Percentiles rank a stretch among this genome's conserved stretches.
Evolutionary conservation across 1,139 yeast species (phyloP).

Genomic region (Torulaspora globosa): DNA sequence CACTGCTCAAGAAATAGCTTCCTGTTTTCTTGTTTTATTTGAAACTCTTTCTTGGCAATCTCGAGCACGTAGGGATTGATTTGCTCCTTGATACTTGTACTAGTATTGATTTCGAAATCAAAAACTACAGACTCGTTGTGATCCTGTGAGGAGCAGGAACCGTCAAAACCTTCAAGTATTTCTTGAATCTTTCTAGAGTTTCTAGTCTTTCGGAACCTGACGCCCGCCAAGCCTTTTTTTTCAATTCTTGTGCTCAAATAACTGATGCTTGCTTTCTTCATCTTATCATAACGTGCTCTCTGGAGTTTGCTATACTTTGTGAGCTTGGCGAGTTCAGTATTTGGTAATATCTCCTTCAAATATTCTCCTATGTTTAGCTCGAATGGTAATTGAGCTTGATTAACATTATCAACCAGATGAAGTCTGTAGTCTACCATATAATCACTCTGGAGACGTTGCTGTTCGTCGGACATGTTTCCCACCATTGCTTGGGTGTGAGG

Average conservation of each 20-base stretch:
- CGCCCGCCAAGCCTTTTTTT: constrained; percentile 5
- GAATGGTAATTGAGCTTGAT: constrained; percentile 31
- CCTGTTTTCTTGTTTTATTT: constrained; percentile 19
- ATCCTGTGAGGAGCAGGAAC: constrained; percentile 9
- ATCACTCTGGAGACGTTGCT: constrained; percentile 25
- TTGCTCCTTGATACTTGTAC: constrained; percentile 19
- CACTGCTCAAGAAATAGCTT: constrained; percentile 16
- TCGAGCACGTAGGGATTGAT: constrained; percentile 27
- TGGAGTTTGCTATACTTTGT: background rate
- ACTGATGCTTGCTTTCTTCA: constrained; percentile 12
- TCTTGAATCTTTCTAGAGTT: constrained; percentile 28
- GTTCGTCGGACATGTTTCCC: constrained; percentile 34
- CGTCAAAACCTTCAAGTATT: constrained; percentile 23
- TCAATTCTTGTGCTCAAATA: constrained; percentile 21
- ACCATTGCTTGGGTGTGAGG: constrained; percentile 39
- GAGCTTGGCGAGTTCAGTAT: background rate
- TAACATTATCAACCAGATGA: constrained; percentile 27
- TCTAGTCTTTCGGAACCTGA: constrained; percentile 27
- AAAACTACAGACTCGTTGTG: constrained; percentile 17
- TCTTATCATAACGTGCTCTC: constrained; percentile 7
- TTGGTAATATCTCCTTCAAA: constrained; percentile 15
- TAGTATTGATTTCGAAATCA: constrained; percentile 15
- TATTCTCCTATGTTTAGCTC: constrained; percentile 42
- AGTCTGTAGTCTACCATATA: constrained; percentile 31
- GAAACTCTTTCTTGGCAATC: constrained; percentile 27